phyloP scores from a whole-genome alignment of 139 green algal species.

The Haematococcus lacustris region DNA sequence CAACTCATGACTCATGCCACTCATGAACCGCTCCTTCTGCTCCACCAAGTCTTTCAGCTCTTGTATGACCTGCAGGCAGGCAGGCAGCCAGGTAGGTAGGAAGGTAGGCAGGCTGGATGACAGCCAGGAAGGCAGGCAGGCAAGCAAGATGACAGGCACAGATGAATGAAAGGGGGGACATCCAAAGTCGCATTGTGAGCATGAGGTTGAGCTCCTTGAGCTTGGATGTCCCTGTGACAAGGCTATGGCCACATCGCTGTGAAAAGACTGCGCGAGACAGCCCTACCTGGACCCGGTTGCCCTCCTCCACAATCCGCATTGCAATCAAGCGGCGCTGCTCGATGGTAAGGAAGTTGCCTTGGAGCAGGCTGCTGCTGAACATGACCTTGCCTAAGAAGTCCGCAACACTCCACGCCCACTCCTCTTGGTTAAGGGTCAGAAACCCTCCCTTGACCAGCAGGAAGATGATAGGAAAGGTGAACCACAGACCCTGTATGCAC shows the following conservation, averaged over 20 bases:
- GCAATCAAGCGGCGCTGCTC: conserved; percentile 36
- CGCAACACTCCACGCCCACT: conserved; percentile 28
- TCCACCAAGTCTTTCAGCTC: conserved; percentile 48
- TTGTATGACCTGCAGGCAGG: conserved; percentile 25
- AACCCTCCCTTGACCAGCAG: conserved; percentile 21
- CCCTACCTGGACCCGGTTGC: conserved; percentile 16
- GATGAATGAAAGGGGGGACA: background rate
- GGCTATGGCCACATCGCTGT: background rate
- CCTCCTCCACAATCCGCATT: conserved; percentile 38
- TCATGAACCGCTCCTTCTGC: conserved; percentile 69
- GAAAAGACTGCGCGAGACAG: background rate
- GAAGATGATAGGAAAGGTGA: conserved; percentile 30
- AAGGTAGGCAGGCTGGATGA: background rate
- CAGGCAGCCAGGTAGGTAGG: background rate
- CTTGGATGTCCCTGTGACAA: background rate
- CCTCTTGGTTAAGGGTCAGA: conserved; percentile 13
- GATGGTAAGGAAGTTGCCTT: conserved; percentile 28
- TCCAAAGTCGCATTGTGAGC: background rate
- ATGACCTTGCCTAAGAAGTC: conserved; percentile 33
- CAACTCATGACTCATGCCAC: conserved; percentile 42
- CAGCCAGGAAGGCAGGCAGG: background rate
- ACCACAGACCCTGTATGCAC: conserved; percentile 25
- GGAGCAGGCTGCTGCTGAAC: conserved; percentile 8
- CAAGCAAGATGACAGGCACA: background rate
- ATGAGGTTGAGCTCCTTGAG: background rate